Evolutionary conservation across 805 yeast species (phyloP).

Genomic region (Kluyveromyces siamensis): DNA sequence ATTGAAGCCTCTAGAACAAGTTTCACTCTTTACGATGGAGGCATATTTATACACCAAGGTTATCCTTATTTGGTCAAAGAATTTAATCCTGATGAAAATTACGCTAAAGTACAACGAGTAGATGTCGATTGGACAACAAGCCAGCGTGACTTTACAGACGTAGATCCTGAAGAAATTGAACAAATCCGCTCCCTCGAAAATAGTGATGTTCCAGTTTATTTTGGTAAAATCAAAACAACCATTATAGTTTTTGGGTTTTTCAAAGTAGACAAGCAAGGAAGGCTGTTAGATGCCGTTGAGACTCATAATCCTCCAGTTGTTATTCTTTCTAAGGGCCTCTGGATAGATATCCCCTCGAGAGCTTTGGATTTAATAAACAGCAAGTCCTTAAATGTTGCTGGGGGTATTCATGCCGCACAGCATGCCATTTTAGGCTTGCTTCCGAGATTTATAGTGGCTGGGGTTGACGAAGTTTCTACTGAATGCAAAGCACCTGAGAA

Average conservation of each 20-base stretch:
- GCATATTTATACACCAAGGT: conserved; percentile 91
- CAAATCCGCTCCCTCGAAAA: conserved; percentile 44
- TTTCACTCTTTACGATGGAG: conserved; percentile 88
- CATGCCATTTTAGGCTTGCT: conserved; percentile 78
- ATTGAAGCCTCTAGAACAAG: conserved; percentile 83
- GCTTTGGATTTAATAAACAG: conserved; percentile 49
- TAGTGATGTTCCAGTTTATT: conserved; percentile 55
- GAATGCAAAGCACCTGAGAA: conserved; percentile 98
- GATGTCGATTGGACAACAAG: conserved; percentile 90
- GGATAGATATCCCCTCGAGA: conserved; percentile 77
- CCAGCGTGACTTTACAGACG: conserved; percentile 88
- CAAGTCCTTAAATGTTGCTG: conserved; percentile 66
- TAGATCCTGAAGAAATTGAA: conserved; percentile 76
- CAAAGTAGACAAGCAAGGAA: conserved; percentile 66
- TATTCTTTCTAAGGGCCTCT: conserved; percentile 67
- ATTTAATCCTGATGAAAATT: conserved; percentile 67
- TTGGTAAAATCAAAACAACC: conserved; percentile 66
- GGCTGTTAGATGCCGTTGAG: conserved; percentile 88
- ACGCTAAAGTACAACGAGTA: conserved; percentile 79
- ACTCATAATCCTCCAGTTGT: conserved; percentile 80
- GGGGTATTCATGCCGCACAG: conserved; percentile 93
- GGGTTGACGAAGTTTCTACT: conserved; percentile 71
- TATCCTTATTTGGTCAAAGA: conserved; percentile 78
- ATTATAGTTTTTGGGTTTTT: conserved; percentile 86
- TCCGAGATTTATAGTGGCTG: conserved; percentile 64